Evolutionary conservation across 352 stramenopile species (phyloP), one percentile per base, ranked within the genome.

Genomic region (Hyaloperonospora arabidopsidis): DNA sequence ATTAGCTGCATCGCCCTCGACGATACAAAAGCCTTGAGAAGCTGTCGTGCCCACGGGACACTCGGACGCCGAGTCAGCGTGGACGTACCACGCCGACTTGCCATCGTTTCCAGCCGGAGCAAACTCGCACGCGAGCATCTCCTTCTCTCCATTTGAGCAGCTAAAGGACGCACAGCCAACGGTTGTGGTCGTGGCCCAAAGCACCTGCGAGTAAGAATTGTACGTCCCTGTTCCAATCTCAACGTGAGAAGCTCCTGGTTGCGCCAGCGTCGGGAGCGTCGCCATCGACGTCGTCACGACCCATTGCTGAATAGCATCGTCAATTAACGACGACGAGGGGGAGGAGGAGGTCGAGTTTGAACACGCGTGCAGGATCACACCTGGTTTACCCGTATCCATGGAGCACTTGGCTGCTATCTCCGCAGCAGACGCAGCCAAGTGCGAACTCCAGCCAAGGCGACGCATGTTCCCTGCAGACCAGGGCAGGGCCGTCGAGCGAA

Each of bases 171-270:
- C 75, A 53, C 79, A 89, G n/a, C 79, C 79, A 14, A 89, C 73
- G 18, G 74, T 63, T 45, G 68, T 81, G 1, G 75, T 87, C 18
- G 64, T 41, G 5, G 71, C 59, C 79, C 79, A 89, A n/a, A 89
- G 52, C 32, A 87, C 61, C 67, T 87, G 79, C 52, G 79, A 89
- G 57, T 89, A 89, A 38, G 77, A 72, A 60, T 80, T 86, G 61
- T 89, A 87, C 10, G 70, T 66, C 19, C 76, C 76, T 2, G 67
- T 62, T 51, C 79, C 79, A 17, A 89, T 68, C 0, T 59, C 52
- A 0, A 84, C 63, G n/a, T 71, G 75, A 1, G 46, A 45, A 5
- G 48, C 44, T 21, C 71, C 69, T 5, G 79, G 79, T n/a, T 79
- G 71, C 0, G 48, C 49, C 36, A 89, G 18, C 23, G 57, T 79